phyloP scores from a whole-genome alignment of 2,329 filamentous ascomycete genomes.

The Colletotrichum aenigma region DNA sequence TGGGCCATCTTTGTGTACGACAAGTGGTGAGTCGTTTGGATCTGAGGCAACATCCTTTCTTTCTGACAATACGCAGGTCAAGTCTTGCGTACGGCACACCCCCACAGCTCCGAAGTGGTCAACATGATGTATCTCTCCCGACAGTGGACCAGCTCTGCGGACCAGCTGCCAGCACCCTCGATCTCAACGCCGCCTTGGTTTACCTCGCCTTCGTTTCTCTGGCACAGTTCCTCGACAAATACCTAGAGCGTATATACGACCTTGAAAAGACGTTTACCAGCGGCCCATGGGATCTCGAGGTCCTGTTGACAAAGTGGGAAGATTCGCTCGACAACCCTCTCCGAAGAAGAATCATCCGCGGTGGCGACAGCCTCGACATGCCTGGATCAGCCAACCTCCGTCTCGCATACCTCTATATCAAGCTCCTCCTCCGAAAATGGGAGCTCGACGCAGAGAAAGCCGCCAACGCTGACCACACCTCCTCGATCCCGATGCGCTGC shows the following conservation, averaged over 20 bases:
- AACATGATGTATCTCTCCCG: slow-evolving; percentile 54
- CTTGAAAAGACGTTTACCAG: slow-evolving; percentile 31
- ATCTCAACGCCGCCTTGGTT: slow-evolving; percentile 33
- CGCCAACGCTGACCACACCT: slow-evolving; percentile 18
- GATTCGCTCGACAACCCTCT: slow-evolving; percentile 41
- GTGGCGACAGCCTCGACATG: slow-evolving; percentile 38
- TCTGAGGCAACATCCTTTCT: background rate
- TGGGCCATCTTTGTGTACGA: slow-evolving; percentile 61
- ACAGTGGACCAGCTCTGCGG: slow-evolving; percentile 34
- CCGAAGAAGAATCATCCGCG: slow-evolving; percentile 46
- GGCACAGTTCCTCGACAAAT: slow-evolving; percentile 45
- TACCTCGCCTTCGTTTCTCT: slow-evolving; percentile 51
- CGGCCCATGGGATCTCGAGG: slow-evolving; percentile 37
- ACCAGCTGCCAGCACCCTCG: slow-evolving; percentile 6
- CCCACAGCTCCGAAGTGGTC: slow-evolving; percentile 45
- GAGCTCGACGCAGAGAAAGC: slow-evolving; percentile 44
- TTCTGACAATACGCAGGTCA: slow-evolving; percentile 36
- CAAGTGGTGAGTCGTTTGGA: slow-evolving; percentile 46
- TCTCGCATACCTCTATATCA: slow-evolving; percentile 52
- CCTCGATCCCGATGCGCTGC: slow-evolving; percentile 21
- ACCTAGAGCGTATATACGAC: slow-evolving; percentile 37
- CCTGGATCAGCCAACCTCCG: slow-evolving; percentile 56
- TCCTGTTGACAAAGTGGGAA: slow-evolving; percentile 46
- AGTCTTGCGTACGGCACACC: slow-evolving; percentile 60
- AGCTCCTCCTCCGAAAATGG: slow-evolving; percentile 51